These are phyloP conservation scores for Ananas comosus DNA, from an alignment of 176 grass and related monocot species.

Conservation along the genomic window DNA sequence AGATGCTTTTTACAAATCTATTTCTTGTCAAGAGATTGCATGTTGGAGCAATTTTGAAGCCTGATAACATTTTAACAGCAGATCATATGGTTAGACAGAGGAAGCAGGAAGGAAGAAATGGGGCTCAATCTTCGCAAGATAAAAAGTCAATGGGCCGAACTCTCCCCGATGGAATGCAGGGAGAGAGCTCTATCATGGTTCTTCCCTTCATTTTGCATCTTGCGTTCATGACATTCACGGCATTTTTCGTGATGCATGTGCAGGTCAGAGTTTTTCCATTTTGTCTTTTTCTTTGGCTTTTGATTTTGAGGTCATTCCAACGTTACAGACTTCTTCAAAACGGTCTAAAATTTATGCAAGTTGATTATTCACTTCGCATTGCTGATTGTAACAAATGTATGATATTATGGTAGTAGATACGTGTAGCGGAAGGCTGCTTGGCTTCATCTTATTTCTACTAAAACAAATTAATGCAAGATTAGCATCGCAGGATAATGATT, in stretches of 20 bases:
- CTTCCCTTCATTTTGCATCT: constrained; percentile 86
- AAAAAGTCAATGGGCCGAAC: constrained; percentile 11
- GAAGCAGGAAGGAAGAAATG: constrained; percentile 26
- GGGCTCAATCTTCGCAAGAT: constrained; percentile 19
- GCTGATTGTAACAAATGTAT: too few species aligned
- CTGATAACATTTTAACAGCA: constrained; percentile 27
- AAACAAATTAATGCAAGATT: too few species aligned
- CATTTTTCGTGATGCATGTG: constrained; percentile 88
- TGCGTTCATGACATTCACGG: constrained; percentile 59
- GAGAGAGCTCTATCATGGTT: constrained; percentile 29
- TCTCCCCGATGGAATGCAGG: constrained; percentile 21
- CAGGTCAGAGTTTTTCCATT: constrained; percentile 44
- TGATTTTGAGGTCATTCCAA: background rate
- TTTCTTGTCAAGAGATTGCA: background rate
- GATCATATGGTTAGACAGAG: constrained; percentile 38
- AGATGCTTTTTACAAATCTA: background rate
- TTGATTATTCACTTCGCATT: too few species aligned
- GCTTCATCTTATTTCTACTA: too few species aligned
- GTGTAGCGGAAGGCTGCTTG: too few species aligned
- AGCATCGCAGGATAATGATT: too few species aligned
- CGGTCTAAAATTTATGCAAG: too few species aligned
- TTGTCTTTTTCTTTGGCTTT: background rate
- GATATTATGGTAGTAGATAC: too few species aligned
- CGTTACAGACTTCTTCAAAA: background rate
- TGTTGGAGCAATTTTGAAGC: constrained; percentile 10